phyloP scores from a whole-genome alignment of 768 basidiomycete species.

The Epithele typhae region DNA sequence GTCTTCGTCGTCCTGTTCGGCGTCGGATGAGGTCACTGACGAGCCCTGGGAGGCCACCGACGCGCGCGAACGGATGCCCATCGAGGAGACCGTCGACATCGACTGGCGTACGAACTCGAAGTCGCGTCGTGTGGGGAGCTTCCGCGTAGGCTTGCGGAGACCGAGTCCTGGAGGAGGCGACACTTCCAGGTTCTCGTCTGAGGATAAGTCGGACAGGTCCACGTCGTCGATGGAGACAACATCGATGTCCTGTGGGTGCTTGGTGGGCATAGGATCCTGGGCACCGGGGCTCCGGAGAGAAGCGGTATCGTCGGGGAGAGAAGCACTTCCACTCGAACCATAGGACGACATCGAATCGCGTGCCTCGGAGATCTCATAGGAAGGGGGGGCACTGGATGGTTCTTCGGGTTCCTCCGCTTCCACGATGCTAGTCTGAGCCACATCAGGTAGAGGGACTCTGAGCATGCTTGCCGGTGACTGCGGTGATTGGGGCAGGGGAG shows the following conservation, averaged over 20 bases:
- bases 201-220: conserved; percentile 76
- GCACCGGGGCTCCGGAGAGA: conserved; percentile 1
- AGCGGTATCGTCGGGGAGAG: conserved; percentile 6
- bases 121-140: conserved; percentile 70
- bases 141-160: conserved; percentile 49
- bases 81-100: conserved; percentile 63
- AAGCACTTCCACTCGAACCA: conserved; percentile 5
- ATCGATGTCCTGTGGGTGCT: conserved; percentile 50
- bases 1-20: conserved; percentile 11
- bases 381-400: conserved; percentile 6
- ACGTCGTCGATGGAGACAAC: conserved; percentile 76
- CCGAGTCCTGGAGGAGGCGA: conserved; percentile 43
- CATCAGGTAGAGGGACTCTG: conserved; percentile 8
- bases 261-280: conserved; percentile 1
- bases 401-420: conserved; percentile 7
- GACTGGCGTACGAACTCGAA: conserved; percentile 79
- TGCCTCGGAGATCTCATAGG: conserved; percentile 5
- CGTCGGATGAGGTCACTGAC: conserved; percentile 22
- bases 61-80: conserved; percentile 64
- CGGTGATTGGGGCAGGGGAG: conserved; percentile 13
- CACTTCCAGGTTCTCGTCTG: conserved; percentile 39
- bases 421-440: too few relatives aligned
- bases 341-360: conserved; percentile 11
- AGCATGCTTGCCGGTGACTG: conserved; percentile 12
- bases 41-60: conserved; percentile 51